Conservation (phyloP, 208 protist genomes). For the Trichomonas tenax region DNA sequence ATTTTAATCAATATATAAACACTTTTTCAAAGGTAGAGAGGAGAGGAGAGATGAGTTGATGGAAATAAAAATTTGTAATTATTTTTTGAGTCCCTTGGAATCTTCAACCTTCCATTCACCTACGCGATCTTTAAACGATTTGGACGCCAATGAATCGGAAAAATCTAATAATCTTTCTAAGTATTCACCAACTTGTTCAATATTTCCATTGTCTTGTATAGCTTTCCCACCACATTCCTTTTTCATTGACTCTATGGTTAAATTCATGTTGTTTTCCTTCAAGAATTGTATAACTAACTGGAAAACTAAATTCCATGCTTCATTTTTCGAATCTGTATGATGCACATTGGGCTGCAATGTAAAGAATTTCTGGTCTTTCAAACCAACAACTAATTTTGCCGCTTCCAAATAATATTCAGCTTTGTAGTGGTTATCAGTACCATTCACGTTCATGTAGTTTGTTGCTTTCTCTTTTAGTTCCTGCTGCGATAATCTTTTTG, state of each 20-base stretch:
- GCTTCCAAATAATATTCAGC: background rate
- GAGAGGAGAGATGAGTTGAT: too few species aligned
- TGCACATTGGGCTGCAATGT: background rate
- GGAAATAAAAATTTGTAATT: too few species aligned
- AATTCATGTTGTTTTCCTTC: background rate
- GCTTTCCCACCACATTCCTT: background rate
- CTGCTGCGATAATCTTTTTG: background rate
- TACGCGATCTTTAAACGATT: background rate
- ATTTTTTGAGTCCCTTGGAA: background rate
- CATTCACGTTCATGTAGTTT: background rate
- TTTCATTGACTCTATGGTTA: background rate
- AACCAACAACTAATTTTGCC: background rate
- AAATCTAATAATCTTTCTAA: background rate
- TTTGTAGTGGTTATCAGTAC: background rate
- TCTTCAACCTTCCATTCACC: background rate
- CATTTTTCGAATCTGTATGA: background rate
- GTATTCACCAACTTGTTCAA: background rate
- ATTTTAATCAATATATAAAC: too few species aligned
- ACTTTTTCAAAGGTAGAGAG: too few species aligned
- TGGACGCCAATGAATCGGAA: background rate
- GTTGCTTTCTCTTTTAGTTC: background rate
- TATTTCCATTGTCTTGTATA: background rate
- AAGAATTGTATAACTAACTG: background rate
- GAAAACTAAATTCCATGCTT: background rate
- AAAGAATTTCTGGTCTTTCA: background rate